A percentile compares a stretch with the other conserved stretches of the same genome.
Evolutionary conservation across 2,329 filamentous ascomycete genomes (phyloP).

Genomic region (Fusarium piperis): DNA sequence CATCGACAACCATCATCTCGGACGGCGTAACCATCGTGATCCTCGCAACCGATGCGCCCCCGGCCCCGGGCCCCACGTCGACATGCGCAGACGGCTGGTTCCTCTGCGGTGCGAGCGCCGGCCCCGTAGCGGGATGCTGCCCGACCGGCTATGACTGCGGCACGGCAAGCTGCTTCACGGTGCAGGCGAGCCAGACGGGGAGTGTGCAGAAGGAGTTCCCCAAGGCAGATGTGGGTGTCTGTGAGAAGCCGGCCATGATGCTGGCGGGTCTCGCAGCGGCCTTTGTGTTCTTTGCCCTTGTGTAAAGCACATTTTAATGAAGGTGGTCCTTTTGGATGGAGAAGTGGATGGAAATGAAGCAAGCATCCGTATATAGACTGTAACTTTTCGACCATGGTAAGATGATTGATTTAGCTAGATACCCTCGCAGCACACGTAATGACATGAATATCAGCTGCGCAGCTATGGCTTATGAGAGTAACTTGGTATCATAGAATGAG

Average conservation of each 20-base stretch:
- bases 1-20: constrained; percentile 71
- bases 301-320: background rate
- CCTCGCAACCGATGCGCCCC: constrained; percentile 60
- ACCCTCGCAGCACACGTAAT: constrained; percentile 6
- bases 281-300: constrained; percentile 9
- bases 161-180: constrained; percentile 73
- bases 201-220: constrained; percentile 66
- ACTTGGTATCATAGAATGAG: background rate
- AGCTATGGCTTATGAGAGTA: background rate
- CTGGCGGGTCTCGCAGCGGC: constrained; percentile 10
- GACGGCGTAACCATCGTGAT: constrained; percentile 78
- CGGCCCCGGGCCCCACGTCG: constrained; percentile 50
- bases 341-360: background rate
- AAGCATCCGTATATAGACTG: constrained; percentile 13
- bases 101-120: constrained; percentile 66
- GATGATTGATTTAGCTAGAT: constrained; percentile 19
- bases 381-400: constrained; percentile 12
- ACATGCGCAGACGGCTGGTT: constrained; percentile 85
- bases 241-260: constrained; percentile 13
- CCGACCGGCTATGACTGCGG: constrained; percentile 81
- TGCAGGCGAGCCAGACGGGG: constrained; percentile 61
- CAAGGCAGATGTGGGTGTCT: constrained; percentile 15
- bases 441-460: background rate
- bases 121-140: constrained; percentile 83
- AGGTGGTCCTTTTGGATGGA: constrained; percentile 3